Percentiles rank a stretch among this genome's conserved stretches.
Evolutionary conservation across 495 filamentous ascomycete genomes (phyloP).

Genomic region (Hyaloscypha hepaticicola): DNA sequence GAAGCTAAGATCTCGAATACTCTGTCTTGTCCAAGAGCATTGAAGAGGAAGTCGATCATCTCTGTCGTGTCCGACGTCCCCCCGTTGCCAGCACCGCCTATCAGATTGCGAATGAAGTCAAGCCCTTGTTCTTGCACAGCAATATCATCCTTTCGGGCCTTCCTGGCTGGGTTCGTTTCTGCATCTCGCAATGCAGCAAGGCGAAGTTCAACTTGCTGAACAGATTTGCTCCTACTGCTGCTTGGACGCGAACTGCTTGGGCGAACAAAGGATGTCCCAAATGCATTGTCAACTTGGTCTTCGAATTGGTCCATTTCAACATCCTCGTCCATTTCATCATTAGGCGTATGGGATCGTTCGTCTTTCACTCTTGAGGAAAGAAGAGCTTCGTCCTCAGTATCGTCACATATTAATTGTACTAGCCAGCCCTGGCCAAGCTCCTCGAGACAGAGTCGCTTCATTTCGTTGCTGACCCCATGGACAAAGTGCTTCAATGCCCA

Average conservation of each 20-base stretch:
- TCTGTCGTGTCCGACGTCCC: conserved; percentile 71
- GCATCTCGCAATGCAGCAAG: conserved; percentile 52
- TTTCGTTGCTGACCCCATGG: conserved; percentile 59
- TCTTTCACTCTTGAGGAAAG: conserved; percentile 35
- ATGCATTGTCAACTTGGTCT: conserved; percentile 41
- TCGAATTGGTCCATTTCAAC: conserved; percentile 52
- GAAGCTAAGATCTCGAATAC: conserved; percentile 73
- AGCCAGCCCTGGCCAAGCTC: conserved; percentile 79
- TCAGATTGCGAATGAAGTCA: conserved; percentile 85
- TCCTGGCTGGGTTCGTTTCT: conserved; percentile 54
- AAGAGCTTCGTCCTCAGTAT: conserved; percentile 51
- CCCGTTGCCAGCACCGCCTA: conserved; percentile 61
- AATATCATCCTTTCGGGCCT: conserved; percentile 73
- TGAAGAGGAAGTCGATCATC: conserved; percentile 85
- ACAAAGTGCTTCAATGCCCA: conserved; percentile 94
- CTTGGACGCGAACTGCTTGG: conserved; percentile 22
- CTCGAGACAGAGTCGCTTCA: conserved; percentile 74
- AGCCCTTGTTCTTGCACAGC: conserved; percentile 88
- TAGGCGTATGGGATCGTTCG: conserved; percentile 31
- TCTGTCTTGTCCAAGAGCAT: conserved; percentile 67
- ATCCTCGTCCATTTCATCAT: conserved; percentile 64
- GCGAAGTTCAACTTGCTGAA: conserved; percentile 47
- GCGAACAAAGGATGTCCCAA: conserved; percentile 36
- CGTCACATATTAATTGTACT: conserved; percentile 66
- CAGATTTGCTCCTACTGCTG: conserved; percentile 44